Percentiles rank a stretch among this genome's conserved stretches.
Conservation (phyloP, 179 eudicot genomes). For the Beta corolliflora region DNA sequence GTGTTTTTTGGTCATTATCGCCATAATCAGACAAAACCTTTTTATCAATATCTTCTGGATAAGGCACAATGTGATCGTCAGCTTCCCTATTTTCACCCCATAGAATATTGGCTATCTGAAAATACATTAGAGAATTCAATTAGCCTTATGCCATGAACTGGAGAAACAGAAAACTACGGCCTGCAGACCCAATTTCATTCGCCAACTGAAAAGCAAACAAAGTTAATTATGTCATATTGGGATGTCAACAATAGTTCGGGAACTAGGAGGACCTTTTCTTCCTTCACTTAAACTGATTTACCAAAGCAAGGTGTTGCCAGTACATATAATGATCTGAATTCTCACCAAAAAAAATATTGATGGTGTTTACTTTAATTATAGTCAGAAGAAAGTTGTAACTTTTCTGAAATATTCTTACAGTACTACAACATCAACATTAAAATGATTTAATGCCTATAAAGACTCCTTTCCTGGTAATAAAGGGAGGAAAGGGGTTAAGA, state of each 20-base stretch:
- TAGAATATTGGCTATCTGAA: constrained; percentile 72
- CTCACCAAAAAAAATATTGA: neutral
- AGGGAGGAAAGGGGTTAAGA: neutral
- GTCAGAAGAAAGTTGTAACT: neutral
- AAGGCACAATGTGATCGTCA: constrained; percentile 78
- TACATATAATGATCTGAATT: neutral
- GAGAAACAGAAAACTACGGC: neutral
- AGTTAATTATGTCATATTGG: neutral
- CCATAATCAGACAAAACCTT: constrained; percentile 39
- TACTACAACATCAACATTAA: neutral
- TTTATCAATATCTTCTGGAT: constrained; percentile 55
- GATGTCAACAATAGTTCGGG: neutral
- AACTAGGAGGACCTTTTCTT: neutral
- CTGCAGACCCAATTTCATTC: neutral
- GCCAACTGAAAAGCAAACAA: neutral
- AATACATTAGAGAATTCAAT: constrained; percentile 23
- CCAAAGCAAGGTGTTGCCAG: neutral
- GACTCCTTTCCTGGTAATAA: neutral
- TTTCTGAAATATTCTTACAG: neutral
- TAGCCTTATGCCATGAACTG: neutral
- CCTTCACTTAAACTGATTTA: neutral
- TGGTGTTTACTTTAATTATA: neutral
- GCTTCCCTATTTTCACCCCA: constrained; percentile 76
- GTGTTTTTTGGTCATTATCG: constrained; percentile 39
- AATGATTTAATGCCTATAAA: neutral